Conservation (phyloP, 768 basidiomycete species). For the Boletus rubropictus region DNA sequence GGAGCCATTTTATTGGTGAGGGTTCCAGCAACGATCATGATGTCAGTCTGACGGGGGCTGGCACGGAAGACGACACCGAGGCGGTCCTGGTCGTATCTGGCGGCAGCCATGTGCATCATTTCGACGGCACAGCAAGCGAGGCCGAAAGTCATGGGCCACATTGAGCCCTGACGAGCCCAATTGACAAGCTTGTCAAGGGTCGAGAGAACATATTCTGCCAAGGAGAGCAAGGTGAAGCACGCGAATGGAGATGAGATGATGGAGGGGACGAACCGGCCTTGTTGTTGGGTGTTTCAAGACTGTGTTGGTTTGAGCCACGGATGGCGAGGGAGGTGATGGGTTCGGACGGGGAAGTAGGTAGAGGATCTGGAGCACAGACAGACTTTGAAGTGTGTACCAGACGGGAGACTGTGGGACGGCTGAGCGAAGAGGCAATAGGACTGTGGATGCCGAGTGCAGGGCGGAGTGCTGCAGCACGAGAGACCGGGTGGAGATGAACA, state of each 20-base stretch:
- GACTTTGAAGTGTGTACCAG: conserved; percentile 51
- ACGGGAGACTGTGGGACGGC: conserved; percentile 39
- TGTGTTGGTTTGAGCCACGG: conserved; percentile 75
- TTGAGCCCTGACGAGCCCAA: conserved; percentile 95
- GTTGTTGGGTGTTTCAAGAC: conserved; percentile 85
- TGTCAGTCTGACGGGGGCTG: conserved; percentile 94
- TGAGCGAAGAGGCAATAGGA: conserved; percentile 10
- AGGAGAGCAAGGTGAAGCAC: neutral
- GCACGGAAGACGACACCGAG: conserved; percentile 98
- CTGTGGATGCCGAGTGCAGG: conserved; percentile 42
- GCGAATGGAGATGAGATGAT: neutral
- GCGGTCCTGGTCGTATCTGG: conserved; percentile 97
- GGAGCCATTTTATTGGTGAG: conserved; percentile 99
- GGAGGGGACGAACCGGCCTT: conserved; percentile 60
- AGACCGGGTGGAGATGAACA: conserved; percentile 10
- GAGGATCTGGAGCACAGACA: conserved; percentile 35
- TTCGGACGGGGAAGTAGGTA: conserved; percentile 39
- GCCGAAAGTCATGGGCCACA: conserved; percentile 99
- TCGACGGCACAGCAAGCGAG: conserved; percentile 99
- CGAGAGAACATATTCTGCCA: conserved; percentile 88
- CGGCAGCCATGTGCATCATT: conserved; percentile 99
- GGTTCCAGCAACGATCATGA: conserved; percentile 99
- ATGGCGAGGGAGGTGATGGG: conserved; percentile 71
- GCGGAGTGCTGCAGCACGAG: conserved; percentile 40
- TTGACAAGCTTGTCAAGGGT: conserved; percentile 95